Evolutionary conservation across 306 rosid genomes (phyloP).

Genomic region (Casuarina glauca): DNA sequence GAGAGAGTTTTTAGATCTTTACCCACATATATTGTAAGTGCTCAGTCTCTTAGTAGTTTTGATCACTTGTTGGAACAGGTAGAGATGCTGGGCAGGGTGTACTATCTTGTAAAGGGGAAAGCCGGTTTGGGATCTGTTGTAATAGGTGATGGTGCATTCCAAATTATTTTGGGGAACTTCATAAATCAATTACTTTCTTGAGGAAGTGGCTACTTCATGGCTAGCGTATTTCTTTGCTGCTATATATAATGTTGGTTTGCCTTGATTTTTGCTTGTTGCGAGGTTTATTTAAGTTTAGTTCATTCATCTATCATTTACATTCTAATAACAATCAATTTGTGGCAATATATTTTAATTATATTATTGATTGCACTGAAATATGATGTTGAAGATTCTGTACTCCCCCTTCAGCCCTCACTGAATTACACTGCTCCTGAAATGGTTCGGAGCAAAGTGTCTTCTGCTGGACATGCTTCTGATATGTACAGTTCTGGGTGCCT

Average conservation of each 20-base stretch:
- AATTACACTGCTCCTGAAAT: conserved; percentile 96
- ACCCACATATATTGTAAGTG: too few relatives aligned
- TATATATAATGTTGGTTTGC: conserved; percentile 7
- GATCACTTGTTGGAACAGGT: too few relatives aligned
- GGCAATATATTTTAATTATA: not conserved
- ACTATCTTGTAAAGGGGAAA: too few relatives aligned
- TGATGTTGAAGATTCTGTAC: conserved; percentile 88
- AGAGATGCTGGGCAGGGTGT: too few relatives aligned
- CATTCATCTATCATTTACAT: not conserved
- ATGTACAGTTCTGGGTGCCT: conserved; percentile 95
- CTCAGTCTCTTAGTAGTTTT: too few relatives aligned
- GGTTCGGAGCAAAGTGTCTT: conserved; percentile 61
- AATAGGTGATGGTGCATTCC: too few relatives aligned
- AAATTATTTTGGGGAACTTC: too few relatives aligned
- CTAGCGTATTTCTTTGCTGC: too few relatives aligned
- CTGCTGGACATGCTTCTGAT: conserved; percentile 72
- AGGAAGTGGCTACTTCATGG: too few relatives aligned
- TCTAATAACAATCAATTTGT: not conserved
- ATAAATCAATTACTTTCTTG: too few relatives aligned
- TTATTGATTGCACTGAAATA: conserved; percentile 65
- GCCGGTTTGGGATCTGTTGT: too few relatives aligned
- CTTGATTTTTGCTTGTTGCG: conserved; percentile 4
- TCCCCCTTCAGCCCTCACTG: conserved; percentile 91
- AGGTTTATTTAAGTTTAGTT: not conserved
- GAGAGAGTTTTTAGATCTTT: too few relatives aligned